Percentiles rank a stretch among this genome's conserved stretches.
Evolutionary conservation across 1,139 yeast genomes (phyloP).

Genomic region (Kazachstania sp.): DNA sequence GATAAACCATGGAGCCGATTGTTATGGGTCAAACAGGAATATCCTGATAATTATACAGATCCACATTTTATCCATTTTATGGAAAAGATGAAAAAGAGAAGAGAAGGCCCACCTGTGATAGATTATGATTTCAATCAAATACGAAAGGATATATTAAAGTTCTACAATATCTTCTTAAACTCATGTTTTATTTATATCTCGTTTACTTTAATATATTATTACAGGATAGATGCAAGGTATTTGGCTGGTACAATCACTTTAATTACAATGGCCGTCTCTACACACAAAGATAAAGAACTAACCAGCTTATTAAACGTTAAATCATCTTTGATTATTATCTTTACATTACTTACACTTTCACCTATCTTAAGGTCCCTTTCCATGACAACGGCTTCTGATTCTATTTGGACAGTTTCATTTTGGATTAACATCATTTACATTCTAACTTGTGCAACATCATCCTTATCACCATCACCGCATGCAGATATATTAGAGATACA

Average conservation of each 20-base stretch:
- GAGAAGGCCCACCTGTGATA: conserved; percentile 10
- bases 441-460: conserved; percentile 5
- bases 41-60: conserved; percentile 89
- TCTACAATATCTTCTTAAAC: conserved; percentile 26
- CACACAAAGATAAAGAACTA: conserved; percentile 6
- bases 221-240: conserved; percentile 18
- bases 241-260: conserved; percentile 6
- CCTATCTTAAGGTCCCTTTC: conserved; percentile 88
- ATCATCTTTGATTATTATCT: conserved; percentile 58
- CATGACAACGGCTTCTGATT: conserved; percentile 81
- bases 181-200: conserved; percentile 31
- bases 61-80: conserved; percentile 67
- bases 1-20: conserved; percentile 60
- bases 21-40: conserved; percentile 79
- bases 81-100: conserved; percentile 48
- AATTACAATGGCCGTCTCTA: conserved; percentile 6
- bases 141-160: conserved; percentile 34
- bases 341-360: conserved; percentile 67
- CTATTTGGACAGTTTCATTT: conserved; percentile 87
- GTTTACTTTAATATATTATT: conserved; percentile 34
- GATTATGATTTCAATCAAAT: conserved; percentile 52
- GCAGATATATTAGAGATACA: not conserved
- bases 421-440: conserved; percentile 44
- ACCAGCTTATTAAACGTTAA: conserved; percentile 33
- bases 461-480: conserved; percentile 14